A percentile compares a stretch with the other conserved stretches of the same genome.
Evolutionary conservation across 495 filamentous ascomycete species (phyloP).

Genomic region (Bombardia bombarda): DNA sequence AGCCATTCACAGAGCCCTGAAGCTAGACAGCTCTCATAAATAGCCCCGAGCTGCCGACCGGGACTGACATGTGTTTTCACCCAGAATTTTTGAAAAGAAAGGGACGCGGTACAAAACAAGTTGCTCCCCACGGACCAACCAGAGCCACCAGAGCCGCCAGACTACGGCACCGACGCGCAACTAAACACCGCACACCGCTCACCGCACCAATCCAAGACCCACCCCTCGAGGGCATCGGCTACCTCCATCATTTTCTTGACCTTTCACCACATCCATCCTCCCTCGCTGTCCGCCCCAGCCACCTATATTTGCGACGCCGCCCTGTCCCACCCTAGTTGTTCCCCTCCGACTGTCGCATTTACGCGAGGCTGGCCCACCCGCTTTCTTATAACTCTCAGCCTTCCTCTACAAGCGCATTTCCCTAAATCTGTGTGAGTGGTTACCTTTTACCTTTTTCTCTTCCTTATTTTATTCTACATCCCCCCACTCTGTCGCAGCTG

Average conservation of each 20-base stretch:
- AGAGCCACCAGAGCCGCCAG: slow-evolving; percentile 1
- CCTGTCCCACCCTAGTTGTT: slow-evolving; percentile 16
- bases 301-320: slow-evolving; percentile 1
- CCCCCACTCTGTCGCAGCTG: not conserved
- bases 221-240: slow-evolving; percentile 1
- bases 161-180: slow-evolving; percentile 5
- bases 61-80: slow-evolving; percentile 31
- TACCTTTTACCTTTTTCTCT: slow-evolving; percentile 13
- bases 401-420: slow-evolving; percentile 12
- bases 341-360: slow-evolving; percentile 13
- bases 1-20: slow-evolving; percentile 14
- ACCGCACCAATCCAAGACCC: no score
- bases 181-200: no score
- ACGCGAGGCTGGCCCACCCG: slow-evolving; percentile 19
- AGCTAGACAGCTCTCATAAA: slow-evolving; percentile 27
- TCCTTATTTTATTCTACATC: slow-evolving; percentile 12
- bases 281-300: not conserved
- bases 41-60: slow-evolving; percentile 31
- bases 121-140: slow-evolving; percentile 16
- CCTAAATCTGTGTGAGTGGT: slow-evolving; percentile 26
- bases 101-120: slow-evolving; percentile 17
- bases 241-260: not conserved
- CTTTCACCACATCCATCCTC: slow-evolving; percentile 1
- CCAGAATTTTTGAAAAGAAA: slow-evolving; percentile 21
- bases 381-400: slow-evolving; percentile 21